A percentile compares a stretch with the other conserved stretches of the same genome.
phyloP scores from a whole-genome alignment of 805 yeast genomes.

The Candida khao-thaluensis region DNA sequence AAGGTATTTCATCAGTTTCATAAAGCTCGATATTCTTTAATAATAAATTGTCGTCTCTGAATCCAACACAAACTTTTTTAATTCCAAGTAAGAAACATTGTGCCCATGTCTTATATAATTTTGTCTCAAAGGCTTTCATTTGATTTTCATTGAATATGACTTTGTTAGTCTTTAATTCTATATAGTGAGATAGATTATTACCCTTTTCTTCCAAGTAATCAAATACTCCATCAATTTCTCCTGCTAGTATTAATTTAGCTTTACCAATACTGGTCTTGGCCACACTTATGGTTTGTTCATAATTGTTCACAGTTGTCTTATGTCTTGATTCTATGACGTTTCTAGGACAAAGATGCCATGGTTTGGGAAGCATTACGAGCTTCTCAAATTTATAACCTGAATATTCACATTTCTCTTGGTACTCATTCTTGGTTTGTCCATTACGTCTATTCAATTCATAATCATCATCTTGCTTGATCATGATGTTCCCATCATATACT shows the following conservation, averaged over 20 bases:
- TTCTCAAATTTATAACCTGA: constrained; percentile 87
- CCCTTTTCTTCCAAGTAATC: constrained; percentile 54
- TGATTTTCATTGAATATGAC: constrained; percentile 55
- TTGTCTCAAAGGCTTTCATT: constrained; percentile 67
- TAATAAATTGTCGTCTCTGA: constrained; percentile 70
- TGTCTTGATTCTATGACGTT: constrained; percentile 64
- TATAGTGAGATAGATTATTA: constrained; percentile 68
- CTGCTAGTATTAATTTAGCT: constrained; percentile 67
- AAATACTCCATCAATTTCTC: constrained; percentile 90
- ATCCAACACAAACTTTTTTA: constrained; percentile 79
- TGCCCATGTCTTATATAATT: constrained; percentile 83
- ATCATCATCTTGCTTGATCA: constrained; percentile 53
- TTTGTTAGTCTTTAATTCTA: constrained; percentile 76
- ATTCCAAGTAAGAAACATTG: constrained; percentile 89
- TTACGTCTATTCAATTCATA: constrained; percentile 31
- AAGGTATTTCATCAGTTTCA: constrained; percentile 76
- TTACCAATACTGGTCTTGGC: constrained; percentile 83
- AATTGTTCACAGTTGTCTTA: constrained; percentile 60
- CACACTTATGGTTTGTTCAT: constrained; percentile 77
- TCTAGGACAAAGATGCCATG: constrained; percentile 70
- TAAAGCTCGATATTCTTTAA: constrained; percentile 71
- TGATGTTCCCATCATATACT: constrained; percentile 72
- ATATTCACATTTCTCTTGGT: constrained; percentile 46
- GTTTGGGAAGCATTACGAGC: constrained; percentile 68
- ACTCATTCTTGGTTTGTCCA: constrained; percentile 22